Evolutionary conservation across 768 basidiomycete genomes (phyloP), one percentile per base, ranked within the genome.

Genomic region (Tricholoma flavovirens): DNA sequence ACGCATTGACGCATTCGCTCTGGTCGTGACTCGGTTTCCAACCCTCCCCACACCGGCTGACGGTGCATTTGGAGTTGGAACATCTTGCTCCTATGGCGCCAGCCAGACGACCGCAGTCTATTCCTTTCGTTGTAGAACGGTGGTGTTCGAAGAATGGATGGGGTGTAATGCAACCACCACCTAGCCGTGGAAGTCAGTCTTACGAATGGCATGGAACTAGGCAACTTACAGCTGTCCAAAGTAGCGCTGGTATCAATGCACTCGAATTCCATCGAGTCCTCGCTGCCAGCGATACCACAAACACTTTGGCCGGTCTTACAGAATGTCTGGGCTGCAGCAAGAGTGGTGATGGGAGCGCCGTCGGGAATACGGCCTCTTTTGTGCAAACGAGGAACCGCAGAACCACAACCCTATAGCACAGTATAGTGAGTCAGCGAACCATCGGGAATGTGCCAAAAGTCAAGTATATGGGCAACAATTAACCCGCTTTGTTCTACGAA

Each of bases 101-200:
- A n/a, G 66, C 57, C 32, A 72, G 66, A 49, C 53, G 57, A 14
- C 66, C 62, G 51, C 73, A 75, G 54, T 73, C 70, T 24, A 58
- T 54, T 22, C 70, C 73, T 26, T 36, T 22, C 26, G 17, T 17
- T 36, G 53, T 42, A 35, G 57, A 21, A 21, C 58, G 33, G 3
- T 62, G 48, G 0, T 49, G 43, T 24, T 67, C 66, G n/a, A 50
- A 49, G 50, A 73, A 76, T 17, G 71, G 69, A 59, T 73, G 72
- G 24, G 66, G 69, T 21, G 64, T 58, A 22, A 71, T 57, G 50
- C 76, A 77, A n/a, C 75, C 76, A 45, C 76, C 76, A 53, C 75
- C 75, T 77, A 46, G 45, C 15, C 14, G n/a, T 35, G 10, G 10
- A 6, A 22, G 12, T 49, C 11, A 54, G 19, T 48, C 51, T 21